These are phyloP conservation scores for Thalassiosira mediterranea DNA, from an alignment of 352 stramenopile species.

Conservation along the genomic window DNA sequence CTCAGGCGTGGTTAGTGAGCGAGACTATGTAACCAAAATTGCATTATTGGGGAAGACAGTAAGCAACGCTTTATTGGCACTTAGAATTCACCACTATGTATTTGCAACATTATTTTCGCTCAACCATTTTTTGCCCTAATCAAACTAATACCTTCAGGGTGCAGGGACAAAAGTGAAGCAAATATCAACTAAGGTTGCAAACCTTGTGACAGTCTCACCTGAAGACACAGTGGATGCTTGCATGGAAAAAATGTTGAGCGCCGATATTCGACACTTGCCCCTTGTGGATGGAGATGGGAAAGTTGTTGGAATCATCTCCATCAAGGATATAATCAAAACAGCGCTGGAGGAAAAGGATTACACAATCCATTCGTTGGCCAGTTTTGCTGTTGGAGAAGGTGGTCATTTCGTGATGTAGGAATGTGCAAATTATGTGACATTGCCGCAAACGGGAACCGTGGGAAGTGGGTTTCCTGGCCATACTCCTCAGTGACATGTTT, in stretches of 20 bases:
- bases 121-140: too few species aligned
- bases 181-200: conserved; percentile 92
- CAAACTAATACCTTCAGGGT: too few species aligned
- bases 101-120: too few species aligned
- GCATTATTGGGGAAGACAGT: conserved; percentile 91
- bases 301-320: conserved; percentile 86
- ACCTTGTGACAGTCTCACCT: conserved; percentile 88
- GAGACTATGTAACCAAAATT: conserved; percentile 95
- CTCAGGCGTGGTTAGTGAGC: conserved; percentile 91
- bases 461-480: too few species aligned
- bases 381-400: conserved; percentile 79
- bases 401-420: conserved; percentile 75
- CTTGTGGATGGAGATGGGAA: conserved; percentile 92
- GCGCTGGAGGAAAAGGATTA: conserved; percentile 87
- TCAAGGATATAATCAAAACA: conserved; percentile 94
- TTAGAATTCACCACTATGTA: too few species aligned
- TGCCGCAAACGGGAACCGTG: too few species aligned
- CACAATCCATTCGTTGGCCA: conserved; percentile 71
- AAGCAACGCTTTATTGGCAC: too few species aligned
- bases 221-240: conserved; percentile 89
- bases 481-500: too few species aligned
- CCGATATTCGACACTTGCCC: conserved; percentile 93
- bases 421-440: too few species aligned
- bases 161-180: conserved; percentile 86
- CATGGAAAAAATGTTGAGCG: conserved; percentile 96